Percentiles rank a stretch among this genome's conserved stretches.
These are phyloP conservation scores for Trichocladium uniseriatum DNA, from an alignment of 495 filamentous ascomycete genomes.

Conservation along the genomic window DNA sequence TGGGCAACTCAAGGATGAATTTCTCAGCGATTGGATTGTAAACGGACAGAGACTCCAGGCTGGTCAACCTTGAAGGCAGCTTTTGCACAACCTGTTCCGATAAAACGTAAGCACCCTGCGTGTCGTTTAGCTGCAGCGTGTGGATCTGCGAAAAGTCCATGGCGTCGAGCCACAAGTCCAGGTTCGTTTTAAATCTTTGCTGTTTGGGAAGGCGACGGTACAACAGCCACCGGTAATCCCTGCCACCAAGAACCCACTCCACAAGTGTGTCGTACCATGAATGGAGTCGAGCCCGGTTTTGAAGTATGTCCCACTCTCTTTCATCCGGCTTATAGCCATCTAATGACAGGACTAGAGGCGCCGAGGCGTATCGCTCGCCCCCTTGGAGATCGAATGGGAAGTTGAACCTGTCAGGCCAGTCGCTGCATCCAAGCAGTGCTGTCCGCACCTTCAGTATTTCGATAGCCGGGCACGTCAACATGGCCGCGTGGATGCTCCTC, in stretches of 20 bases:
- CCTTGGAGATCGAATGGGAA: not conserved
- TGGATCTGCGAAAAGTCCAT: conserved; percentile 8
- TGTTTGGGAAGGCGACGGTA: not conserved
- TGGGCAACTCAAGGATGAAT: no score
- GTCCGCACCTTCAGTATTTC: not conserved
- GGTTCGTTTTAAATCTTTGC: not conserved
- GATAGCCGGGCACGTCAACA: conserved; percentile 1
- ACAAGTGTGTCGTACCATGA: no score
- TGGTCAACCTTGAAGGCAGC: not conserved
- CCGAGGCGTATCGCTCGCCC: not conserved
- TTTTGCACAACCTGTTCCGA: not conserved
- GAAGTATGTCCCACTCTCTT: not conserved
- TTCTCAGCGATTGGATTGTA: no score
- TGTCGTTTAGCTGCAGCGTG: conserved; percentile 1
- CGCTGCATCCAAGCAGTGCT: not conserved
- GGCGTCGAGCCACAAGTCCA: conserved; percentile 5
- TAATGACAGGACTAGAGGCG: not conserved
- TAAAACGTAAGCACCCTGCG: not conserved
- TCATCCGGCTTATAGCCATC: not conserved
- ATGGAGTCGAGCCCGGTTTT: not conserved
- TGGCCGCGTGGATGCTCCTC: not conserved
- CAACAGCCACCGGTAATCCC: not conserved
- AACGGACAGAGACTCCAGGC: no score
- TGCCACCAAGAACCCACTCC: no score
- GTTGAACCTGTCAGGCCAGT: no score